Conservation (phyloP, 2,329 filamentous ascomycete species). For the Teratosphaeria nubilosa region DNA sequence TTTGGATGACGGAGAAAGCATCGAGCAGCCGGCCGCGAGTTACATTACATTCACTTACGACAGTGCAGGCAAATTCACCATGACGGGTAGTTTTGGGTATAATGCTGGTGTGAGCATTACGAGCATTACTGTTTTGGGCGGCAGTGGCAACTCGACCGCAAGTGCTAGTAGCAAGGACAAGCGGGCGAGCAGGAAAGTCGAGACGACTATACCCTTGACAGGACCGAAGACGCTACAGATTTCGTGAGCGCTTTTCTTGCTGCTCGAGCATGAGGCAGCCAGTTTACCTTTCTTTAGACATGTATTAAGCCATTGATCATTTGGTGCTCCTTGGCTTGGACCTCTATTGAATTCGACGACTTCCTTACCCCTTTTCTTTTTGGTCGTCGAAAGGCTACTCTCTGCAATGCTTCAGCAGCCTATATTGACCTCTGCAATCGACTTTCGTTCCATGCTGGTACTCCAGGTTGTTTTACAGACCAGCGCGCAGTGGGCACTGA, state of each 20-base stretch:
- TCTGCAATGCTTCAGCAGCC: too few relatives aligned
- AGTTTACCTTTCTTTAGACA: not conserved
- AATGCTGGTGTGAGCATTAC: conserved; percentile 19
- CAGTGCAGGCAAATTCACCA: conserved; percentile 37
- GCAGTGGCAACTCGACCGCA: not conserved
- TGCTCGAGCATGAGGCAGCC: not conserved
- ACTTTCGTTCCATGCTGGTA: too few relatives aligned
- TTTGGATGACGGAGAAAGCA: conserved; percentile 64
- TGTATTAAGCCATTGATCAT: not conserved
- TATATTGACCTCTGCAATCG: too few relatives aligned
- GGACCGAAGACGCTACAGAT: conserved; percentile 2
- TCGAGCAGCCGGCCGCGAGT: conserved; percentile 49
- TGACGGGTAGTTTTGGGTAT: conserved; percentile 48
- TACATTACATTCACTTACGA: conserved; percentile 52
- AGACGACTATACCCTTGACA: conserved; percentile 5
- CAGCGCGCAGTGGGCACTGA: too few relatives aligned
- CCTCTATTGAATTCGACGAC: too few relatives aligned
- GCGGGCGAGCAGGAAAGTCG: not conserved
- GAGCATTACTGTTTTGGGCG: conserved; percentile 6
- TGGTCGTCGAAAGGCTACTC: not conserved
- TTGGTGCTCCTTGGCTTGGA: not conserved
- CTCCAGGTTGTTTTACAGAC: too few relatives aligned
- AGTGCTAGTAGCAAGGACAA: not conserved
- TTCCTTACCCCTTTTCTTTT: not conserved
- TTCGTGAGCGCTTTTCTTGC: not conserved